phyloP scores from a whole-genome alignment of 1,284 basidiomycete genomes.

The Apiotrichum porosum region DNA sequence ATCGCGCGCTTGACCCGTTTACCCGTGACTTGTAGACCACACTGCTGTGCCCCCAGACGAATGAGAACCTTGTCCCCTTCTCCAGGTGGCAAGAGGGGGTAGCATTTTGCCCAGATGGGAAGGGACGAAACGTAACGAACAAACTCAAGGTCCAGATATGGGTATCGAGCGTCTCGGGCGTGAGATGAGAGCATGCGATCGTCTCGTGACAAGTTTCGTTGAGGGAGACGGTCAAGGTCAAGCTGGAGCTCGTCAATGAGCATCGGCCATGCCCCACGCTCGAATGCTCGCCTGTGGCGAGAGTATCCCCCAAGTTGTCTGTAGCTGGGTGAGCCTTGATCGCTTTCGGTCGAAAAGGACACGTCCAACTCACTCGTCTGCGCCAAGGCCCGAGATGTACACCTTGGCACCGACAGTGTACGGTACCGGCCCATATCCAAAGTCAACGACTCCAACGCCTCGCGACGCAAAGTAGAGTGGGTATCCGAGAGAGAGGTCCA shows the following conservation, averaged over 20 bases:
- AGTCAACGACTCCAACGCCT: slow-evolving; percentile 60
- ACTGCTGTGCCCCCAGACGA: slow-evolving; percentile 60
- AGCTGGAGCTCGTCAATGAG: slow-evolving; percentile 83
- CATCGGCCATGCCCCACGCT: slow-evolving; percentile 61
- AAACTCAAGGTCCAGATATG: slow-evolving; percentile 75
- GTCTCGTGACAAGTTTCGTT: slow-evolving; percentile 86
- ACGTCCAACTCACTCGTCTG: slow-evolving; percentile 63
- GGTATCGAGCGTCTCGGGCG: slow-evolving; percentile 84
- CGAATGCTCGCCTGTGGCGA: slow-evolving; percentile 76
- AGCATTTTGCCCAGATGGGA: slow-evolving; percentile 74
- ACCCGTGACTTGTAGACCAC: slow-evolving; percentile 67
- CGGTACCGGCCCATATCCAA: slow-evolving; percentile 44
- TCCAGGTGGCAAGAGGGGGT: slow-evolving; percentile 55
- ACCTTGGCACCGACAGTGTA: slow-evolving; percentile 77
- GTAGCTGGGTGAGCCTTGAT: not conserved
- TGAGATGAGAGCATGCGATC: slow-evolving; percentile 85
- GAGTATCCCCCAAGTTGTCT: slow-evolving; percentile 85
- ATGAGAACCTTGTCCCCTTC: slow-evolving; percentile 84
- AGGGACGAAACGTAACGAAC: slow-evolving; percentile 67
- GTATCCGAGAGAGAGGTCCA: slow-evolving; percentile 87
- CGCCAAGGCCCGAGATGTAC: slow-evolving; percentile 84
- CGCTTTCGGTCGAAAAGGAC: too few relatives aligned
- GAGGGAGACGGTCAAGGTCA: slow-evolving; percentile 85
- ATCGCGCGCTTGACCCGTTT: slow-evolving; percentile 83
- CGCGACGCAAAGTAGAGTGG: slow-evolving; percentile 90